Evolutionary conservation across 352 stramenopile species (phyloP).

Genomic region (Pythium dissotocum): DNA sequence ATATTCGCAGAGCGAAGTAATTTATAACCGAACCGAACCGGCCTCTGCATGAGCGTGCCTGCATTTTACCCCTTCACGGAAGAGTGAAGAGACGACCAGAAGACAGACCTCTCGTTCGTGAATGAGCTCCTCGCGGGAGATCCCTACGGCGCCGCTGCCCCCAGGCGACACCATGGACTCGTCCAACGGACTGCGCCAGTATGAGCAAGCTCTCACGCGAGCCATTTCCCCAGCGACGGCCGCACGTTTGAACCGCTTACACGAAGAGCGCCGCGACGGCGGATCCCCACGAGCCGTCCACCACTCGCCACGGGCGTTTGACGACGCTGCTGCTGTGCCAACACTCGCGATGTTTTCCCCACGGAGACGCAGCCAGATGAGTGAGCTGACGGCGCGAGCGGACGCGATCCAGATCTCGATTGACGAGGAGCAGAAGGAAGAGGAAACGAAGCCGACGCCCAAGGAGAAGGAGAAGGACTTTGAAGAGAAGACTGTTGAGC

Average conservation of each 20-base stretch:
- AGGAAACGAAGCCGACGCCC: slow-evolving; percentile 25
- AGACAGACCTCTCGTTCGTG: background rate
- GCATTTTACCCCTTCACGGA: background rate
- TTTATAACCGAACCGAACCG: slow-evolving; percentile 14
- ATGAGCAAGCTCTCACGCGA: slow-evolving; percentile 49
- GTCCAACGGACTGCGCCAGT: slow-evolving; percentile 43
- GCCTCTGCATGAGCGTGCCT: background rate
- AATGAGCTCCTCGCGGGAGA: slow-evolving; percentile 6
- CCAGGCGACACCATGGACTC: slow-evolving; percentile 17
- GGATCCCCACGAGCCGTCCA: slow-evolving; percentile 57
- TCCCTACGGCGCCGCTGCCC: slow-evolving; percentile 28
- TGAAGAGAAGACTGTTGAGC: slow-evolving; percentile 23
- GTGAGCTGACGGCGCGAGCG: slow-evolving; percentile 7
- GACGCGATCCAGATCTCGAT: slow-evolving; percentile 28
- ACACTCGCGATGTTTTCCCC: slow-evolving; percentile 61
- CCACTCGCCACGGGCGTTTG: slow-evolving; percentile 60
- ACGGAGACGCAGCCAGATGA: slow-evolving; percentile 35
- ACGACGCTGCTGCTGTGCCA: slow-evolving; percentile 29
- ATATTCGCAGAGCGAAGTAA: slow-evolving; percentile 22
- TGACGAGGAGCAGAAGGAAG: slow-evolving; percentile 36
- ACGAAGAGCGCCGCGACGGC: background rate
- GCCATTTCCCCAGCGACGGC: slow-evolving; percentile 8
- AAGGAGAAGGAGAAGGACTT: slow-evolving; percentile 14
- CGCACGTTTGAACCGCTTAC: background rate
- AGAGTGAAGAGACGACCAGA: background rate